Evolutionary conservation across 352 stramenopile species (phyloP).

Genomic region (Phytophthora cryptogea): DNA sequence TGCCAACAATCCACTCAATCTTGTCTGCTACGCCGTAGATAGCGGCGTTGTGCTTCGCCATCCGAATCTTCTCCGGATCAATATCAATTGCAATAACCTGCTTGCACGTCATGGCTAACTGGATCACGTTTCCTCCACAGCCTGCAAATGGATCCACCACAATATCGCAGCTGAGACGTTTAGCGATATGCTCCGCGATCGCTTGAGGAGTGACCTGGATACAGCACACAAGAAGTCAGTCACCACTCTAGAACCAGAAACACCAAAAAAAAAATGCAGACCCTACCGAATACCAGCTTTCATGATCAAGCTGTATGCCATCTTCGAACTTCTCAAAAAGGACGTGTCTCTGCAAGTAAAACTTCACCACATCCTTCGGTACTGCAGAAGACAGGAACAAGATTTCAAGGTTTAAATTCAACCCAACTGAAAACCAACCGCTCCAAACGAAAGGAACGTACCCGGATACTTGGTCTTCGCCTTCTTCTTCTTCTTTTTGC

Average conservation of each 20-base stretch:
- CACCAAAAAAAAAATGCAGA: not conserved
- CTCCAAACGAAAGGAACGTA: slow-evolving; percentile 9
- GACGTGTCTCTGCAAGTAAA: slow-evolving; percentile 88
- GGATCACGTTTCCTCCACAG: slow-evolving; percentile 94
- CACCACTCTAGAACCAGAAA: not conserved
- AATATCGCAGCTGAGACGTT: slow-evolving; percentile 78
- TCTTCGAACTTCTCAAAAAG: slow-evolving; percentile 93
- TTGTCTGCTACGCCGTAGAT: slow-evolving; percentile 91
- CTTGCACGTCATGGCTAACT: slow-evolving; percentile 88
- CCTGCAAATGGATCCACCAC: slow-evolving; percentile 93
- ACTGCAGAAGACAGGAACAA: slow-evolving; percentile 24
- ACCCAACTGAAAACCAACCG: not conserved
- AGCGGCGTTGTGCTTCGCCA: slow-evolving; percentile 89
- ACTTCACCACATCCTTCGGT: slow-evolving; percentile 73
- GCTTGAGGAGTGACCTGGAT: slow-evolving; percentile 87
- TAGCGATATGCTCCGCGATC: slow-evolving; percentile 88
- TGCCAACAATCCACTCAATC: slow-evolving; percentile 92
- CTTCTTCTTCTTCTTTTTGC: slow-evolving; percentile 26
- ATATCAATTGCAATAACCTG: slow-evolving; percentile 94
- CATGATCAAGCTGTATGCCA: slow-evolving; percentile 90
- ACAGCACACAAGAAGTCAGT: slow-evolving; percentile 3
- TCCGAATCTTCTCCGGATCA: slow-evolving; percentile 88
- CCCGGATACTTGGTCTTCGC: slow-evolving; percentile 32
- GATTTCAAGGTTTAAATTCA: not conserved
- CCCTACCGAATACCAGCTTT: slow-evolving; percentile 92